phyloP scores from a whole-genome alignment of 2,329 filamentous ascomycete species.

The Fusarium tricinctum region DNA sequence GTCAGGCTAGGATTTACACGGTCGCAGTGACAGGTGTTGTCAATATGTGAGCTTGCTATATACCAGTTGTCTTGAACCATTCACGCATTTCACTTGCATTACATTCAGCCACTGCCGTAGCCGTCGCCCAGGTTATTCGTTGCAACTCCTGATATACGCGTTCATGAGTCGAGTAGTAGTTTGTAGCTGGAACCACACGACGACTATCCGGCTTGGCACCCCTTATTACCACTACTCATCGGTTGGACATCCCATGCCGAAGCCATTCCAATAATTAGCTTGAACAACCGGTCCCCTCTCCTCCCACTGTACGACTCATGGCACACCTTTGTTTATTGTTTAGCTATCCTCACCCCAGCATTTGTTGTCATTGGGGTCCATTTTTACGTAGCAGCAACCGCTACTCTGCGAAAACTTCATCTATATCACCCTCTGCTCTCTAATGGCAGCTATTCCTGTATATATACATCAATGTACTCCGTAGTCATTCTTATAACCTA shows the following conservation, averaged over 20 bases:
- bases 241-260: constrained; percentile 13
- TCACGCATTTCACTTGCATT: background rate
- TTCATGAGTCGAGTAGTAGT: constrained; percentile 36
- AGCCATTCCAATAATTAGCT: constrained; percentile 8
- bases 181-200: constrained; percentile 11
- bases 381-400: background rate
- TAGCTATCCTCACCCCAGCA: background rate
- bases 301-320: constrained; percentile 35
- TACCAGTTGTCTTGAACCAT: constrained; percentile 14
- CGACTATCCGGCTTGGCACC: constrained; percentile 30
- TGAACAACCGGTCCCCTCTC: constrained; percentile 19
- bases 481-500: background rate
- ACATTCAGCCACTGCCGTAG: constrained; percentile 16
- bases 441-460: background rate
- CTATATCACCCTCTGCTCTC: background rate
- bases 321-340: constrained; percentile 18
- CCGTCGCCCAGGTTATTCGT: constrained; percentile 11
- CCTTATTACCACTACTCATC: constrained; percentile 24
- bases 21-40: constrained; percentile 30
- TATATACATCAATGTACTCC: background rate
- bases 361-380: background rate
- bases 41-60: constrained; percentile 34
- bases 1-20: constrained; percentile 24
- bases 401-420: background rate
- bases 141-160: constrained; percentile 2